Evolutionary conservation across 1,284 basidiomycete genomes (phyloP).

Genomic region (Coniophora puteana): DNA sequence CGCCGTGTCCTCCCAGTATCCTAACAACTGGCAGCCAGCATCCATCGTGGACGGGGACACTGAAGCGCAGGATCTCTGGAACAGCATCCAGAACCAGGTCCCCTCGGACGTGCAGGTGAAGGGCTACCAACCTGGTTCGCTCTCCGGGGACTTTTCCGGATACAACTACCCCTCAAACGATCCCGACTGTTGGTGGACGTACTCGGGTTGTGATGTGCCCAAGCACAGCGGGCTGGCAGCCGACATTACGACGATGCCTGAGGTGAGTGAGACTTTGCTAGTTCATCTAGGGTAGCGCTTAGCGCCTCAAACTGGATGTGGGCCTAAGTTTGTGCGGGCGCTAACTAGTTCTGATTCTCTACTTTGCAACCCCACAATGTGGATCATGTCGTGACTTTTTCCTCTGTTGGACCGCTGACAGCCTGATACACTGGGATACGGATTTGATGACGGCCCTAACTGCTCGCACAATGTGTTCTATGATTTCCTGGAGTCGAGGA

Average conservation of each 20-base stretch:
- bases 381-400: no score
- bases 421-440: conserved; percentile 40
- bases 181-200: conserved; percentile 34
- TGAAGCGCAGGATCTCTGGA: conserved; percentile 25
- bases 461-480: conserved; percentile 38
- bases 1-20: conserved; percentile 30
- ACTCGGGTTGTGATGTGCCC: conserved; percentile 41
- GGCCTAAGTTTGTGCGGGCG: no score
- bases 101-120: conserved; percentile 4
- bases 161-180: conserved; percentile 18
- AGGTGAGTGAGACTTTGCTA: conserved; percentile 20
- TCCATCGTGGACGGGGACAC: conserved; percentile 30
- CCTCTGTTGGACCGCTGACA: neutral
- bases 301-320: no score
- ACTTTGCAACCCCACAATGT: no score
- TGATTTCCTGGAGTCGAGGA: conserved; percentile 39
- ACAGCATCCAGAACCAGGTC: conserved; percentile 8
- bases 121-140: neutral
- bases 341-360: no score
- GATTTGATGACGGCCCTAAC: conserved; percentile 46
- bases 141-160: conserved; percentile 8
- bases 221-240: conserved; percentile 19
- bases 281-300: neutral
- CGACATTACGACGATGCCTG: conserved; percentile 47
- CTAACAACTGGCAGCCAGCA: conserved; percentile 17